A percentile compares a stretch with the other conserved stretches of the same genome.
Conservation (phyloP, 2,329 filamentous ascomycete genomes). For the Trichophyton schoenleinii region DNA sequence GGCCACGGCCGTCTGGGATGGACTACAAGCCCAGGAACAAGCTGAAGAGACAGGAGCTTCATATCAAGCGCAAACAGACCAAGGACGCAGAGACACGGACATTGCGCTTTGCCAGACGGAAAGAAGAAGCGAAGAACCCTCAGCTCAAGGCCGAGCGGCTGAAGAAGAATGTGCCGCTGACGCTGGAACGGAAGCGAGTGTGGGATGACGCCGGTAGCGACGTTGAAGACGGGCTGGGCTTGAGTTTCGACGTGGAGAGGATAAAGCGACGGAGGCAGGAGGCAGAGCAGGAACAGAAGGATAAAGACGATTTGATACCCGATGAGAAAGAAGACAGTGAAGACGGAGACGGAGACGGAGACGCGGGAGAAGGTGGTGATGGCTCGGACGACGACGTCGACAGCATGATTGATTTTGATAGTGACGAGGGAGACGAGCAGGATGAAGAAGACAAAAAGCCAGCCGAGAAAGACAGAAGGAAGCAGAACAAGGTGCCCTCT, state of each 20-base stretch:
- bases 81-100: constrained; percentile 64
- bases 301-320: constrained; percentile 25
- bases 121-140: constrained; percentile 75
- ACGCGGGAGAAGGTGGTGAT: constrained; percentile 17
- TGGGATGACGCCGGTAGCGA: constrained; percentile 65
- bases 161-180: constrained; percentile 64
- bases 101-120: constrained; percentile 63
- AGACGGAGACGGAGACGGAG: constrained; percentile 18
- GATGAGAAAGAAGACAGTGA: constrained; percentile 28
- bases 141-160: constrained; percentile 59
- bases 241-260: constrained; percentile 38
- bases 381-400: constrained; percentile 50
- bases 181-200: constrained; percentile 74
- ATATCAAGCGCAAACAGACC: constrained; percentile 66
- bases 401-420: constrained; percentile 60
- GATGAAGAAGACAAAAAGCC: constrained; percentile 36
- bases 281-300: constrained; percentile 32
- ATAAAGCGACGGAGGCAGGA: constrained; percentile 37
- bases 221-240: constrained; percentile 34
- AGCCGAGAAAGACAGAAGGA: constrained; percentile 25
- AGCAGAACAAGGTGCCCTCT: constrained; percentile 25
- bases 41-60: constrained; percentile 61
- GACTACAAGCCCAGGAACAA: constrained; percentile 60
- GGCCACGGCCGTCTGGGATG: constrained; percentile 34
- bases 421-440: constrained; percentile 34